These are phyloP conservation scores for Taxillus chinensis DNA, from an alignment of 164 flowering plant species.

Conservation along the genomic window DNA sequence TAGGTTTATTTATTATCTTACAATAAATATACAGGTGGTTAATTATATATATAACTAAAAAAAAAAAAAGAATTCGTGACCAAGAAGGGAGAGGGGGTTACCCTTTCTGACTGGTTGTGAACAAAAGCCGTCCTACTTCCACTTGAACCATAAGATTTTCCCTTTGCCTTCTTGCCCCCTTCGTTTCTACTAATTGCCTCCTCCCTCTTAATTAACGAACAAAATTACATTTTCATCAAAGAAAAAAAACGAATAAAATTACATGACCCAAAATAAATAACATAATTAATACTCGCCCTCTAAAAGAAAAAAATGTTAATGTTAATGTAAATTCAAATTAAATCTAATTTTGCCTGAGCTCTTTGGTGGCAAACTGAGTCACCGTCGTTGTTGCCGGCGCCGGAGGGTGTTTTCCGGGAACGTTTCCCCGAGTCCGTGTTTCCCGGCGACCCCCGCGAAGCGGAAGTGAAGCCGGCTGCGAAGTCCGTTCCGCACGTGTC, in stretches of 20 bases:
- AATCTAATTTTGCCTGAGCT: constrained; percentile 22
- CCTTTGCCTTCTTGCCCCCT: constrained; percentile 27
- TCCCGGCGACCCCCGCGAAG: constrained; percentile 43
- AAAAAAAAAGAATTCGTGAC: neutral
- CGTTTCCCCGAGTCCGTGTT: constrained; percentile 42
- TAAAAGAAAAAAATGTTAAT: too few relatives aligned
- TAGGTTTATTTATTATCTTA: too few relatives aligned
- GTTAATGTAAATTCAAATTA: too few relatives aligned
- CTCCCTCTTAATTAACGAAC: constrained; percentile 14
- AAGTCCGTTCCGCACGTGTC: constrained; percentile 36
- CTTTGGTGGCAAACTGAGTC: constrained; percentile 57
- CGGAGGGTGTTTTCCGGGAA: constrained; percentile 18
- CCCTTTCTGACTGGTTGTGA: constrained; percentile 89
- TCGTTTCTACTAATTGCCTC: constrained; percentile 26
- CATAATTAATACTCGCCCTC: neutral
- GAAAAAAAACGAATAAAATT: too few relatives aligned
- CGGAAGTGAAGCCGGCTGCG: constrained; percentile 24
- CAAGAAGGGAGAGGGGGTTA: constrained; percentile 14
- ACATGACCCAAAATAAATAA: neutral
- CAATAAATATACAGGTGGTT: too few relatives aligned
- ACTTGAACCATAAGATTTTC: constrained; percentile 44
- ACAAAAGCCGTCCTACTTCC: constrained; percentile 78
- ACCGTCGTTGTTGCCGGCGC: constrained; percentile 39
- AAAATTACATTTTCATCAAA: neutral
- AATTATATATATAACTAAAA: neutral